These are phyloP conservation scores for Bauhinia variegata DNA, from an alignment of 306 rosid species.

Conservation along the genomic window DNA sequence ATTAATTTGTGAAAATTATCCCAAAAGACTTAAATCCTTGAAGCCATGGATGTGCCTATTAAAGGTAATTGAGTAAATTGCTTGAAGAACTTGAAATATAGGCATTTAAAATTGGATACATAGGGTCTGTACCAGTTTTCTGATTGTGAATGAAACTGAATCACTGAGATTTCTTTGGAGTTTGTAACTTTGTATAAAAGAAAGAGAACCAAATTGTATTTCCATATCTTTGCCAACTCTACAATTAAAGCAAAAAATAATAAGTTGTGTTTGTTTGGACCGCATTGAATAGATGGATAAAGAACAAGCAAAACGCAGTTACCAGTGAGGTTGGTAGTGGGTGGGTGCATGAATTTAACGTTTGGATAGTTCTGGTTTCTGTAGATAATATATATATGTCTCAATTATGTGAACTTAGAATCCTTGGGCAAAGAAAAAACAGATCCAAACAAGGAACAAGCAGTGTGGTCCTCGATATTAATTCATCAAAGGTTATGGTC, in stretches of 20 bases:
- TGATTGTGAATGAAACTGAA: slow-evolving; percentile 18
- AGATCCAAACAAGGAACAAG: slow-evolving; percentile 32
- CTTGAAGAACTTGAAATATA: no score
- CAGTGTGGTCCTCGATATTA: background rate
- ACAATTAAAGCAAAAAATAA: no score
- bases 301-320: background rate
- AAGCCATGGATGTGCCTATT: background rate
- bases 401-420: no score
- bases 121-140: slow-evolving; percentile 42
- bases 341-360: no score
- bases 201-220: no score
- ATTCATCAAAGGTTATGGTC: background rate
- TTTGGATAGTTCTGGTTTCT: no score
- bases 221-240: no score
- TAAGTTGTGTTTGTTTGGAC: slow-evolving; percentile 41
- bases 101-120: background rate
- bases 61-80: no score
- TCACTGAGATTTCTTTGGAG: slow-evolving; percentile 33
- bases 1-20: background rate
- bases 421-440: background rate
- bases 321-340: slow-evolving; percentile 33
- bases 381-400: no score
- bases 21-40: background rate
- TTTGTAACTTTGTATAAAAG: no score
- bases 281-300: slow-evolving; percentile 42